Evolutionary conservation across 78 protist genomes (phyloP).

Genomic region (Isochrysis galbana): DNA sequence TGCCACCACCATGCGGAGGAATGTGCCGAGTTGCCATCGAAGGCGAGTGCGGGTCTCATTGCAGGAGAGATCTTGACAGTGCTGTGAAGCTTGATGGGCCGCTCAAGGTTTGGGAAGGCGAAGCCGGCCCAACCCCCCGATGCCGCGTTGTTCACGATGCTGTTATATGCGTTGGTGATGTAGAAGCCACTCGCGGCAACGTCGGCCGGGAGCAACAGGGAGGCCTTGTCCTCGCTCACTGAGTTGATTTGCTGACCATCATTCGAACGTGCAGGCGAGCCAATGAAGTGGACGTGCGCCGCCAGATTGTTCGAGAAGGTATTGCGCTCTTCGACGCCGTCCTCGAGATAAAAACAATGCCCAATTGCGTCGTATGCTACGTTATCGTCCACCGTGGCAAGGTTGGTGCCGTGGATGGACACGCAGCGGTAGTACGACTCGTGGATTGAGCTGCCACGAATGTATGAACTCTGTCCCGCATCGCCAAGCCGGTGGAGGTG

Average conservation of each 20-base stretch:
- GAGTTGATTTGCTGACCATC: not conserved
- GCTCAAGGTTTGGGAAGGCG: conserved; percentile 61
- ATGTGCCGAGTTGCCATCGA: conserved; percentile 72
- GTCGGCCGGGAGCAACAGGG: conserved; percentile 68
- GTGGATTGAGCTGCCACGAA: conserved; percentile 49
- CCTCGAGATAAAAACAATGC: conserved; percentile 70
- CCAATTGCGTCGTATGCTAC: conserved; percentile 68
- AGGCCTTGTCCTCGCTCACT: conserved; percentile 10
- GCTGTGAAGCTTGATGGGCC: conserved; percentile 52
- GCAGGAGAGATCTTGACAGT: conserved; percentile 32
- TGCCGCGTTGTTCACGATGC: conserved; percentile 72
- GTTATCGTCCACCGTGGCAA: conserved; percentile 34
- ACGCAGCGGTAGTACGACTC: conserved; percentile 57
- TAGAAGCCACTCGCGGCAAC: conserved; percentile 69
- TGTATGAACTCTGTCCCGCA: not conserved
- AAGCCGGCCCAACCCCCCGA: conserved; percentile 79
- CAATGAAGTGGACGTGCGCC: conserved; percentile 21
- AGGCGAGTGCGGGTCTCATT: conserved; percentile 43
- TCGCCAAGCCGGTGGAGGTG: conserved; percentile 64
- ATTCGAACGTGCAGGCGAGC: not conserved
- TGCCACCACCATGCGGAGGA: conserved; percentile 56
- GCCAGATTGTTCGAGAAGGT: conserved; percentile 53
- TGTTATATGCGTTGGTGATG: conserved; percentile 70
- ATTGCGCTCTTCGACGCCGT: conserved; percentile 63
- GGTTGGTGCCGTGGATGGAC: conserved; percentile 69